phyloP scores from a whole-genome alignment of 495 filamentous ascomycete genomes.

The Penicillium canescens region DNA sequence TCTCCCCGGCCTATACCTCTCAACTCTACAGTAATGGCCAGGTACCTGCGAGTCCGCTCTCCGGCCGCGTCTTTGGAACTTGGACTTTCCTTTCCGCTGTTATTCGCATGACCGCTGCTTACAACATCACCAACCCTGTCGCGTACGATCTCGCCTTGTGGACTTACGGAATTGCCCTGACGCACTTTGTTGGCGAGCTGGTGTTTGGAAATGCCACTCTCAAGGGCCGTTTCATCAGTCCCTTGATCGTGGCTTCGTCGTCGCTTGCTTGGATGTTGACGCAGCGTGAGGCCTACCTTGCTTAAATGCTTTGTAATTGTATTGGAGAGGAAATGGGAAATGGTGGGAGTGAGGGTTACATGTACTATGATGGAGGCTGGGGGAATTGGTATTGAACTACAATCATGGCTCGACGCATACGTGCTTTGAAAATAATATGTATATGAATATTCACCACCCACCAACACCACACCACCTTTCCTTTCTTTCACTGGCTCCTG shows the following conservation, averaged over 20 bases:
- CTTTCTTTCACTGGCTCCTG: background rate
- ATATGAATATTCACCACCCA: background rate
- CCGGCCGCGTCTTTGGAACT: constrained; percentile 83
- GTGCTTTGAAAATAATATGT: background rate
- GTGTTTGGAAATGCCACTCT: constrained; percentile 70
- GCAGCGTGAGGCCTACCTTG: constrained; percentile 50
- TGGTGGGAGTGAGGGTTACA: too few species aligned
- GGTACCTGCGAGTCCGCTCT: constrained; percentile 57
- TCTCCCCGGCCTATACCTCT: constrained; percentile 68
- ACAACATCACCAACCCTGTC: constrained; percentile 69
- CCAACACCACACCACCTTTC: background rate
- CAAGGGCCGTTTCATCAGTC: constrained; percentile 67
- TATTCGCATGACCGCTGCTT: constrained; percentile 81
- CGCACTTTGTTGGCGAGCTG: constrained; percentile 80
- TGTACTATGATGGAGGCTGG: background rate
- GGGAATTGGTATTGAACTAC: background rate
- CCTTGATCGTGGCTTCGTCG: constrained; percentile 68
- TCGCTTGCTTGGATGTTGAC: constrained; percentile 80
- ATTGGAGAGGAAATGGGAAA: background rate
- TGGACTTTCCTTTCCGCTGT: constrained; percentile 80
- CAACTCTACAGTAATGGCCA: constrained; percentile 68
- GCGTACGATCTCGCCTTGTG: constrained; percentile 77
- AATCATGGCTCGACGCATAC: background rate
- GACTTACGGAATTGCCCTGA: constrained; percentile 77
- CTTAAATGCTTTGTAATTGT: constrained; percentile 7